phyloP scores from a whole-genome alignment of 495 filamentous ascomycete genomes.

The Xylaria castorea region DNA sequence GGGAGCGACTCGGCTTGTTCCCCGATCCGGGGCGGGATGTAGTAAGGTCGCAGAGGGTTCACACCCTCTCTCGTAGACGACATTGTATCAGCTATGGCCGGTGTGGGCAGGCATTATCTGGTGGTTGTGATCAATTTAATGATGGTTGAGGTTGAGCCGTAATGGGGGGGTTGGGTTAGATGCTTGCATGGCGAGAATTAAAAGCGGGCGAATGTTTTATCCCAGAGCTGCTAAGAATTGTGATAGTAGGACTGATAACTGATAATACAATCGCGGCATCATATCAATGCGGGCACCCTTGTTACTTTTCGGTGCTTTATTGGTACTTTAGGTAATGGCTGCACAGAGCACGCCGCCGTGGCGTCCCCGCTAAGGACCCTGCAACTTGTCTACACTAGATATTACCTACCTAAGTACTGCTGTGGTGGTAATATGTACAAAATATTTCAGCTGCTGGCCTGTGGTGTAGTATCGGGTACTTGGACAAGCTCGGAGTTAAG shows the following conservation, averaged over 20 bases:
- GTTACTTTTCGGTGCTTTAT: not conserved
- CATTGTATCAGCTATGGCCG: constrained; percentile 44
- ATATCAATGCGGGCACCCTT: constrained; percentile 5
- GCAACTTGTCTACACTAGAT: not conserved
- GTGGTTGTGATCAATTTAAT: not conserved
- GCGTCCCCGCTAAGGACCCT: constrained; percentile 2
- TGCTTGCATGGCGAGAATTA: constrained; percentile 23
- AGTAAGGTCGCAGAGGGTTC: constrained; percentile 94
- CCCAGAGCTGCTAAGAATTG: not conserved
- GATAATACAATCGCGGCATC: constrained; percentile 17
- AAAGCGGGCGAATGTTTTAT: constrained; percentile 12
- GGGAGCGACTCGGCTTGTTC: constrained; percentile 54
- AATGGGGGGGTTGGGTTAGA: constrained; percentile 4
- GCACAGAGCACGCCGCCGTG: constrained; percentile 7
- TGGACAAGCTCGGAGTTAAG: constrained; percentile 21
- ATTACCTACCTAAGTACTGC: no score
- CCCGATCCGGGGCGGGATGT: constrained; percentile 83
- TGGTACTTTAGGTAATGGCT: not conserved
- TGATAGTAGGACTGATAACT: not conserved
- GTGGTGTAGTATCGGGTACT: not conserved
- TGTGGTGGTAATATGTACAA: no score
- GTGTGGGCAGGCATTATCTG: constrained; percentile 7
- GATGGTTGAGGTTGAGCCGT: not conserved
- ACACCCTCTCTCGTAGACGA: constrained; percentile 61
- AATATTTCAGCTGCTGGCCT: no score